Base-by-base conservation (phyloP, 306 rosid species). In the Dalbergia oliveri region DNA sequence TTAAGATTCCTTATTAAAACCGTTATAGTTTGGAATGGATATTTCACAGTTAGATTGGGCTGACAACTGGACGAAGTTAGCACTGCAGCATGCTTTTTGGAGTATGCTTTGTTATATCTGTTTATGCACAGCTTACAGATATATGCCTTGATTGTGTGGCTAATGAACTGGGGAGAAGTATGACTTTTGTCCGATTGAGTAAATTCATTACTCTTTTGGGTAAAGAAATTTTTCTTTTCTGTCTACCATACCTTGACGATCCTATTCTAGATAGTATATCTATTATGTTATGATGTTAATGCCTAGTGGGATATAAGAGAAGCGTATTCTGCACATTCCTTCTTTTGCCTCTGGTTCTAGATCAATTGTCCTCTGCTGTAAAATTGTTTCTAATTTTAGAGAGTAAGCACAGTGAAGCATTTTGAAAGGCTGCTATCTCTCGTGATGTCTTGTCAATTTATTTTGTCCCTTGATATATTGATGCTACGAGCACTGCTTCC, bases 91-190 rank as follows among this genome's bases (percentile, higher is more conserved):
- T 67, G 83, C 11, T 19, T 18, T 19, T 75, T 58, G 75, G 77
- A 78, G 77, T 58, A 58, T 67, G 57, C n/a, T 56, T 60, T 85
- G 59, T 59, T 72, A 39, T 54, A 34, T 43, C 9, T 59, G 65
- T 53, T 18, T 65, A 10, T 63, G 69, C 64, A 43, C 11, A 35
- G 64, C 34, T 62, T 49, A 31, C 64, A 18, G 86, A 69, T 74
- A 21, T 72, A 70, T 76, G 49, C 73, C 71, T 72, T 81, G 82
- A 33, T 80, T 82, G 45, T 12, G 58, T 72, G 81, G 85, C 66
- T 69, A 84, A 53, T 74, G 78, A 82, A 71, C 34, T 53, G 80
- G 34, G 51, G 51, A 79, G 79, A 64, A 61, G 26, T 41, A 47
- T 69, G 83, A n/a, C 61, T 37, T 26, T 69, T 79, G 65, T 60